Conservation (phyloP, 495 filamentous ascomycete species). For the Talaromyces liani region DNA sequence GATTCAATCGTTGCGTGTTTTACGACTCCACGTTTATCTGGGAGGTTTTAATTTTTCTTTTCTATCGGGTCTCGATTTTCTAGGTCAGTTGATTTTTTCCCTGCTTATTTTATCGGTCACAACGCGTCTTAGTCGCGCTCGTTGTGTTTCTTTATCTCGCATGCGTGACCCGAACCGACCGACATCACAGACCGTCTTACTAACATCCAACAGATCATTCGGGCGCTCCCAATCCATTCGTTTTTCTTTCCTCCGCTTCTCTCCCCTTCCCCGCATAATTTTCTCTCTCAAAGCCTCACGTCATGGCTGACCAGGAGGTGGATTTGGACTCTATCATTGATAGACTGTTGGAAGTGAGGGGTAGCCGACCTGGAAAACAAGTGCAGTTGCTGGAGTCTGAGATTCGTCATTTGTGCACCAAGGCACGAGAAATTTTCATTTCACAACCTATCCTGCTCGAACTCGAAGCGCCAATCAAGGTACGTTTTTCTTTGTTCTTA, state of each 20-base stretch:
- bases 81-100: not conserved
- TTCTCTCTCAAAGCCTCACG: slow-evolving; percentile 24
- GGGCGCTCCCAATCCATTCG: slow-evolving; percentile 2
- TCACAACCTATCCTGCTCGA: slow-evolving; percentile 97
- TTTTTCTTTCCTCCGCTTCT: slow-evolving; percentile 25
- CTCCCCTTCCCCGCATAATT: slow-evolving; percentile 17
- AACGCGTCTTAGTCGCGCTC: not conserved
- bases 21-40: not conserved
- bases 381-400: slow-evolving; percentile 95
- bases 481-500: slow-evolving; percentile 32
- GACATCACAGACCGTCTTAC: not conserved
- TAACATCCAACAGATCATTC: not conserved
- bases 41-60: slow-evolving; percentile 2
- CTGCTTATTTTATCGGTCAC: not conserved
- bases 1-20: not conserved
- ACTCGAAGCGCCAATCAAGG: slow-evolving; percentile 98
- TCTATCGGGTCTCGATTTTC: not conserved
- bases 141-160: not conserved
- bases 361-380: slow-evolving; percentile 96
- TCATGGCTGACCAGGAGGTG: slow-evolving; percentile 94
- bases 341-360: slow-evolving; percentile 92
- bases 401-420: slow-evolving; percentile 97
- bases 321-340: slow-evolving; percentile 99
- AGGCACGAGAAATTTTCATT: slow-evolving; percentile 98
- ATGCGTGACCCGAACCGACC: not conserved